phyloP scores from a whole-genome alignment of 345 rosid genomes.

The Barbarea vulgaris region DNA sequence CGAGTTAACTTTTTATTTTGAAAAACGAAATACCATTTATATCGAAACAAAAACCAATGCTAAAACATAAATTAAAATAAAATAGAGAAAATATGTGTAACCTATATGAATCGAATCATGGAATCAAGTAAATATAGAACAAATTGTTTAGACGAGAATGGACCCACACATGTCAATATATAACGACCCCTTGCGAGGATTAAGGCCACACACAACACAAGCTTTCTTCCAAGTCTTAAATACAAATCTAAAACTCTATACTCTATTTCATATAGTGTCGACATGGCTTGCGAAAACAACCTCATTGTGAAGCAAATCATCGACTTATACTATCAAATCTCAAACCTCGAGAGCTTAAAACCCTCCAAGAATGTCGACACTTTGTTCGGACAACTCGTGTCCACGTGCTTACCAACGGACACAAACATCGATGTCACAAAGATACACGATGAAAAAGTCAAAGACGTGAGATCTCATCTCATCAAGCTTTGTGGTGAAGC shows the following conservation, averaged over 20 bases:
- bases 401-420: conserved; percentile 74
- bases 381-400: conserved; percentile 82
- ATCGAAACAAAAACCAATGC: too few species aligned
- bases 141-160: not conserved
- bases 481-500: conserved; percentile 81
- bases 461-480: conserved; percentile 72
- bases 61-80: not conserved
- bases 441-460: conserved; percentile 51
- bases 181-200: conserved; percentile 16
- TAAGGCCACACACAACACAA: conserved; percentile 27
- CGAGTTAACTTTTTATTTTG: too few species aligned
- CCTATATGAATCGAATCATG: conserved; percentile 17
- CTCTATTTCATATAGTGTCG: conserved; percentile 58
- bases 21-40: too few species aligned
- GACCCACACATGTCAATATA: conserved; percentile 25
- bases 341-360: conserved; percentile 69
- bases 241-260: not conserved
- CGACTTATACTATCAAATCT: conserved; percentile 66
- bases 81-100: not conserved
- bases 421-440: conserved; percentile 66
- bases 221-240: conserved; percentile 17
- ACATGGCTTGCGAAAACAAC: conserved; percentile 77
- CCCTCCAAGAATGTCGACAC: conserved; percentile 89
- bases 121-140: conserved; percentile 12
- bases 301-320: conserved; percentile 56